Evolutionary conservation across 805 yeast species (phyloP), one percentile per base, ranked within the genome.

Genomic region (Metschnikowia bowlesiae): DNA sequence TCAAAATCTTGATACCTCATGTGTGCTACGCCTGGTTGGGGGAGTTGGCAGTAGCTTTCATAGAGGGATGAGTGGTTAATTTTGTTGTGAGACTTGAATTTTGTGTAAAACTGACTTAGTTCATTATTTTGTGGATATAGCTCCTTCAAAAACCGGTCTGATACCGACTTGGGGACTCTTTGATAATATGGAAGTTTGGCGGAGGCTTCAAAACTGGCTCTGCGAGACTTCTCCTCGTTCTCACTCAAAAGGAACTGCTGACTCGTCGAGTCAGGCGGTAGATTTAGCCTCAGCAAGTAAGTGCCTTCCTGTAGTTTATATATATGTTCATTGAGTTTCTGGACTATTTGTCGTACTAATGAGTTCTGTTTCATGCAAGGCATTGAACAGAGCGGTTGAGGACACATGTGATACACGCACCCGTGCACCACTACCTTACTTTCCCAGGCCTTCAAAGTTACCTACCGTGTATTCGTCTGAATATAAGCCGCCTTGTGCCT

Each of bases 61-160:
- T 52, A 67, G 13, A 72, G 50, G 18, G 50, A 43, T 14, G 57
- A 46, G 46, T 69, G 72, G 54, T 67, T 61, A 29, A 70, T 59
- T 7, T 46, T 46, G 5, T 44, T 44, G 26, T 39, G 39, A 13
- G 49, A 13, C 34, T 40, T 38, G 14, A 16, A 46, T n/a, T 52
- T 46, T 4, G 49, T 10, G 7, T 38, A 39, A 35, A 58, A 48
- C 26, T 32, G 43, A 8, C 47, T 26, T 31, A 56, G 33, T 5
- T 49, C 41, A 41, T 44, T 50, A 9, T 46, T 26, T 36, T 42
- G 47, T 4, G 61, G 60, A 39, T 54, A 58, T 1, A 58, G 45
- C 26, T 42, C 47, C 22, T 44, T 41, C 32, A 54, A 39, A 13
- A 58, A 48, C 8, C 14, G 35, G 16, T 36, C 41, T 35, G 39